Percentiles rank a stretch among this genome's conserved stretches.
These are phyloP conservation scores for Syncephalis plumigaleata DNA, from an alignment of 371 early-diverging fungal species.

Conservation along the genomic window DNA sequence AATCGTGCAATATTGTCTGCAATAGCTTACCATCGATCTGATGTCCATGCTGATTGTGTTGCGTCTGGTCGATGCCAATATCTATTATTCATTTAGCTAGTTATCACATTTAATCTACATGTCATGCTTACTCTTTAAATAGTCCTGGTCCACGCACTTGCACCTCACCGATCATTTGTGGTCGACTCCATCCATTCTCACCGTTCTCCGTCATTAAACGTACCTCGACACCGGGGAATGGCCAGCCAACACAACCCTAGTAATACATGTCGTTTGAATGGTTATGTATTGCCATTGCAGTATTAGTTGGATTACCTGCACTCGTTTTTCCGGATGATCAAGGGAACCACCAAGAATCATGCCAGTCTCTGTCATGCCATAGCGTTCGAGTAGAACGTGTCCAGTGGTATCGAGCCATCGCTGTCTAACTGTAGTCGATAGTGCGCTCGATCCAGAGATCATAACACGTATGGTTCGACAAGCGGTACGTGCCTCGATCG, in stretches of 20 bases:
- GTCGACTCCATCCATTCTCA: constrained; percentile 23
- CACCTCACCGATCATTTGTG: constrained; percentile 42
- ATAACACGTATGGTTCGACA: constrained; percentile 55
- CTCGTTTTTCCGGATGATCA: constrained; percentile 18
- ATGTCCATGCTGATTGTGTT: constrained; percentile 45
- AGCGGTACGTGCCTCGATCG: constrained; percentile 16
- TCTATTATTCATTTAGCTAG: constrained; percentile 4
- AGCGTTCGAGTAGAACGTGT: constrained; percentile 61
- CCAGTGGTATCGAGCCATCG: constrained; percentile 50
- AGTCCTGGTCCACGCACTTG: constrained; percentile 46
- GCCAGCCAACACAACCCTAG: constrained; percentile 57
- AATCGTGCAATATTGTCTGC: not conserved
- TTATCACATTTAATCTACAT: not conserved
- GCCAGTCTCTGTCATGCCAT: constrained; percentile 83
- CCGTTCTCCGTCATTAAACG: constrained; percentile 32
- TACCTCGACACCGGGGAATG: constrained; percentile 50
- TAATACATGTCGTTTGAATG: not conserved
- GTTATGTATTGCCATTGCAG: not conserved
- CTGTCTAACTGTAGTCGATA: constrained; percentile 43
- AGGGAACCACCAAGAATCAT: constrained; percentile 66
- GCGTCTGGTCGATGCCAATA: constrained; percentile 62
- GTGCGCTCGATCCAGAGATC: constrained; percentile 60
- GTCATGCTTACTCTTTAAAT: constrained; percentile 29
- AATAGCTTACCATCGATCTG: constrained; percentile 40
- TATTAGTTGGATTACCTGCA: no score